A percentile compares a stretch with the other conserved stretches of the same genome.
These are phyloP conservation scores for Neodidymelliopsis sp. DNA, from an alignment of 2,329 filamentous ascomycete genomes.

Conservation along the genomic window DNA sequence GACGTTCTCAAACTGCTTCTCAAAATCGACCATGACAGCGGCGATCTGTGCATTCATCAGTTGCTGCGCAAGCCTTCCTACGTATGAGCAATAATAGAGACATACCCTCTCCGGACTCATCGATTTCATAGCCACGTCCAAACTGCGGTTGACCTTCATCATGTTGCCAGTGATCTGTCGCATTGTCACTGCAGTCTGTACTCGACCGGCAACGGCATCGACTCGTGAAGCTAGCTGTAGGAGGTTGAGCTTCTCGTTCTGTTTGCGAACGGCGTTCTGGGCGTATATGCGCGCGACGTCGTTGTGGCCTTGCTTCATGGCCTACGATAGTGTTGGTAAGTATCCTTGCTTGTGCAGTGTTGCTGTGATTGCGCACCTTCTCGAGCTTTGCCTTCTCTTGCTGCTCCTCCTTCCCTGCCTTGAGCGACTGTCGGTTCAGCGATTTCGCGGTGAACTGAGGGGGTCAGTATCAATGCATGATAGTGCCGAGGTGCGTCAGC, in stretches of 20 bases:
- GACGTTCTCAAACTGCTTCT: constrained; percentile 62
- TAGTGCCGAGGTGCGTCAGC: constrained; percentile 17
- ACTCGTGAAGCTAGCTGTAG: constrained; percentile 64
- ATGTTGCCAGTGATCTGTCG: constrained; percentile 67
- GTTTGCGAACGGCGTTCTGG: constrained; percentile 69
- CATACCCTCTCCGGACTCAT: constrained; percentile 69
- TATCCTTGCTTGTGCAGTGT: background rate
- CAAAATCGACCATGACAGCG: constrained; percentile 71
- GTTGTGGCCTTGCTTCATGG: constrained; percentile 65
- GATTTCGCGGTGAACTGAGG: constrained; percentile 68
- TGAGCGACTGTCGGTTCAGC: constrained; percentile 67
- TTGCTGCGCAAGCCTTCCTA: background rate
- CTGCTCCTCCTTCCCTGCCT: constrained; percentile 67
- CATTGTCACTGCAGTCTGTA: constrained; percentile 71
- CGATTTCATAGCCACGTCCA: constrained; percentile 68
- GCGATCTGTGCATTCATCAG: constrained; percentile 59
- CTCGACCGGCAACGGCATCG: constrained; percentile 65
- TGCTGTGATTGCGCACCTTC: constrained; percentile 53
- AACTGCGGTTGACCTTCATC: constrained; percentile 68
- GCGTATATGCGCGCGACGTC: constrained; percentile 71
- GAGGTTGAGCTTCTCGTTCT: constrained; percentile 68
- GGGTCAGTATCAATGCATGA: constrained; percentile 29
- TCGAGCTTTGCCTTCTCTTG: constrained; percentile 68
- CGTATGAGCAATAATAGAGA: background rate
- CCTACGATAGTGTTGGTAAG: constrained; percentile 47